These are phyloP conservation scores for Tetrahymena thermophila DNA, from an alignment of 73 alveolate species.

Conservation along the genomic window DNA sequence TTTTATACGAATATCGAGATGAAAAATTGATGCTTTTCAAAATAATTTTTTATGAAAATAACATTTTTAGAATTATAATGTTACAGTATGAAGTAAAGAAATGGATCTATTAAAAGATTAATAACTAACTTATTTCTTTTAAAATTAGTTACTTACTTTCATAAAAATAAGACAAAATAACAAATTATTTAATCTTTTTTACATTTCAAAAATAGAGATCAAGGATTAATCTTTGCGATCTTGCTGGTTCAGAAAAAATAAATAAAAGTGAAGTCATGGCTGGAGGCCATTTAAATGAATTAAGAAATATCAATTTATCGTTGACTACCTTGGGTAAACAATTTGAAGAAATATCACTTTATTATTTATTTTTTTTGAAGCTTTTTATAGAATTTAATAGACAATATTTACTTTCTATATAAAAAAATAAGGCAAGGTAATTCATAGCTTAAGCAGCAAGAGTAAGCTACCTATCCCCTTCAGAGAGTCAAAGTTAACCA, in stretches of 20 bases:
- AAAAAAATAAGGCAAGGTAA: conserved; percentile 17
- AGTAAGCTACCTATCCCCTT: conserved; percentile 61
- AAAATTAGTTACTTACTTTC: too few relatives aligned
- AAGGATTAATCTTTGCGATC: conserved; percentile 76
- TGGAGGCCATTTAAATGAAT: conserved; percentile 65
- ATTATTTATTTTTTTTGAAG: background rate
- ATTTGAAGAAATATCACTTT: conserved; percentile 20
- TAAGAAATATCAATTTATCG: conserved; percentile 72
- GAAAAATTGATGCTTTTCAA: too few relatives aligned
- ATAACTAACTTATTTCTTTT: too few relatives aligned
- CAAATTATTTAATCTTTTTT: background rate
- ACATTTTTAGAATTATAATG: too few relatives aligned
- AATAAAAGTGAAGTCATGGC: conserved; percentile 69
- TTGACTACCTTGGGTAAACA: conserved; percentile 79
- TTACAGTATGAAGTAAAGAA: too few relatives aligned
- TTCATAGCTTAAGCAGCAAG: conserved; percentile 32
- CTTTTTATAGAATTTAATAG: background rate
- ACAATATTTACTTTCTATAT: background rate
- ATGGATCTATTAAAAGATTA: too few relatives aligned
- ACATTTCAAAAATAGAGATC: conserved; percentile 28
- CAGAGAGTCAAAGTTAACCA: conserved; percentile 86
- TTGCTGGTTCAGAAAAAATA: conserved; percentile 90
- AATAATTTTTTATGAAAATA: too few relatives aligned
- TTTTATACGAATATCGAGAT: too few relatives aligned
- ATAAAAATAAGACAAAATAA: too few relatives aligned